These are phyloP conservation scores for Suhomyces pyralidae DNA, from an alignment of 805 yeast genomes.

Conservation along the genomic window DNA sequence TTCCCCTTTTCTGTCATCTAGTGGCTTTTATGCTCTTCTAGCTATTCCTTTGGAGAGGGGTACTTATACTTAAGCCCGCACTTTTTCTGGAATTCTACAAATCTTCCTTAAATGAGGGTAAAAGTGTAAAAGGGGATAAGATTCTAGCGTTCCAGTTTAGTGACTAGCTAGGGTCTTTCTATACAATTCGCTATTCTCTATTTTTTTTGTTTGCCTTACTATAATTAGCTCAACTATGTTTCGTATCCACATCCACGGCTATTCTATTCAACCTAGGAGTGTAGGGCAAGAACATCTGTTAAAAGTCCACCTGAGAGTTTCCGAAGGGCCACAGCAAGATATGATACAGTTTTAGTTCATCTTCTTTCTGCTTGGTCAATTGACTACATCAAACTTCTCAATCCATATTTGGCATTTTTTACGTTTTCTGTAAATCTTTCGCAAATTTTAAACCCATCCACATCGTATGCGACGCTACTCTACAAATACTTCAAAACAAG, in stretches of 20 bases:
- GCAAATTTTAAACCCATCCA: background rate
- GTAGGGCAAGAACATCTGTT: background rate
- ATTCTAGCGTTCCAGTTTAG: too few species aligned
- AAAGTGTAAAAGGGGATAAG: too few species aligned
- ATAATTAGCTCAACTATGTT: background rate
- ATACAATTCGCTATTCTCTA: background rate
- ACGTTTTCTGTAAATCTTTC: background rate
- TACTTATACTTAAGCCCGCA: background rate
- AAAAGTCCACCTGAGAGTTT: background rate
- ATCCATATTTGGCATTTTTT: background rate
- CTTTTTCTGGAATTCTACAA: background rate
- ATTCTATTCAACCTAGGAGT: background rate
- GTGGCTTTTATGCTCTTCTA: background rate
- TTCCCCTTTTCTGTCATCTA: background rate
- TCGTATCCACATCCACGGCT: background rate
- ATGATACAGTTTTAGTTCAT: background rate
- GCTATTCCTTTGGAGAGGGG: background rate
- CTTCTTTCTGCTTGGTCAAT: background rate
- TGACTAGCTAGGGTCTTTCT: background rate
- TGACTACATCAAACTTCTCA: background rate
- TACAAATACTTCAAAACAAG: background rate
- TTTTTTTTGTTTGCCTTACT: background rate
- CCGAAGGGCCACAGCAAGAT: background rate
- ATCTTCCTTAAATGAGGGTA: background rate
- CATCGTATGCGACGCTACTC: background rate